A percentile compares a stretch with the other conserved stretches of the same genome.
Evolutionary conservation across 495 filamentous ascomycete genomes (phyloP).

Genomic region (Penicillium antarcticum): DNA sequence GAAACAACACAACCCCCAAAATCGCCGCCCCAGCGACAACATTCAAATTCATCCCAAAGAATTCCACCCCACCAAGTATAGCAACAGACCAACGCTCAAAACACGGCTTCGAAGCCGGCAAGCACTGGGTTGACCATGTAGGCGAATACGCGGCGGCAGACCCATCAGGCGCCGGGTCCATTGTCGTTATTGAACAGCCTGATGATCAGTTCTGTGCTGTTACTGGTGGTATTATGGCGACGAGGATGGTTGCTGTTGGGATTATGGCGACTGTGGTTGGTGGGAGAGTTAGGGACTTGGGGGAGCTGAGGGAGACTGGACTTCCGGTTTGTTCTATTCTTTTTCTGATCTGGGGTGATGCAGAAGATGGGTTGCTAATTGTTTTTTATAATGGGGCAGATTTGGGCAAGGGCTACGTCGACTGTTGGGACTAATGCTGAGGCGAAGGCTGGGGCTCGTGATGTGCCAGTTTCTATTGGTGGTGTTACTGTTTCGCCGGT

Average conservation of each 20-base stretch:
- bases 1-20: constrained; percentile 30
- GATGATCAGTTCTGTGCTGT: constrained; percentile 57
- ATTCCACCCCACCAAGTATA: constrained; percentile 20
- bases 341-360: not conserved
- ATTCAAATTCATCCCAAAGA: constrained; percentile 58
- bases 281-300: constrained; percentile 62
- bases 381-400: constrained; percentile 19
- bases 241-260: constrained; percentile 56
- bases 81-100: constrained; percentile 22
- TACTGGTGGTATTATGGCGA: constrained; percentile 66
- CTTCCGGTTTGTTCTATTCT: constrained; percentile 42
- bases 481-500: constrained; percentile 48
- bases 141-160: constrained; percentile 21
- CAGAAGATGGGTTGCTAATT: no score
- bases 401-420: constrained; percentile 56
- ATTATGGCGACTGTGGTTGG: constrained; percentile 53
- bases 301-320: constrained; percentile 42
- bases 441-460: constrained; percentile 51
- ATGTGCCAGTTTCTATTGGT: constrained; percentile 50
- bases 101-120: constrained; percentile 38
- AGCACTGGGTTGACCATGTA: constrained; percentile 58
- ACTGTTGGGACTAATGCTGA: constrained; percentile 61
- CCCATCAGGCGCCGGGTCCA: constrained; percentile 40
- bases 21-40: constrained; percentile 60
- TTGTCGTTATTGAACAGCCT: constrained; percentile 61